Evolutionary conservation across 2,329 filamentous ascomycete genomes (phyloP), one percentile per base, ranked within the genome.

Genomic region (Pyrenochaeta sp.): DNA sequence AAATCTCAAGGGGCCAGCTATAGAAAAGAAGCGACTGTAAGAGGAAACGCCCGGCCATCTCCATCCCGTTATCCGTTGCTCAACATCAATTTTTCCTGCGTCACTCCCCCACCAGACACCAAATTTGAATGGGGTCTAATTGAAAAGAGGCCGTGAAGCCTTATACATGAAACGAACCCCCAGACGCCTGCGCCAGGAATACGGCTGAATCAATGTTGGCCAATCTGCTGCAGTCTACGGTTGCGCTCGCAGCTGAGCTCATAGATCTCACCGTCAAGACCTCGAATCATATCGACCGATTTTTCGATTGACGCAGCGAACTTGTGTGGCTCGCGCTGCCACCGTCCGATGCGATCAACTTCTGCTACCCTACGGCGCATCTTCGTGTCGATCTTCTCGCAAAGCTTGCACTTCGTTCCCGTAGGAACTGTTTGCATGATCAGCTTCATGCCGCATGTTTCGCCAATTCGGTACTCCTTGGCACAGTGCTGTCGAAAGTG

Each of bases 401-500:
- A 98, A 59, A 92, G 83, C 74, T 90, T 91, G 82, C 94, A 98
- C 67, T 86, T 85, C 49, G 85, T 85, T 37, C 75, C 66, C 48
- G 89, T 82, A 54, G 81, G 81, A 60, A 86, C 82, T 21, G 91
- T 93, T 66, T 86, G 81, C 81, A 90, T 92, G 72, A 97, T 88
- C 61, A 97, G 85, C 79, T 92, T 96, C 80, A 97, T 89, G 58
- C 94, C 94, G 79, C 94, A 98, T 32, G 94, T 97, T 82, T 98
- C 94, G 69, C 94, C 94, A 64, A 91, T 97, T 63, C 94, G 90
- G 80, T 96, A 96, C 77, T 97, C 94, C 78, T 92, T 92, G 77
- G 90, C 89, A 84, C 94, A 98, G 75, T 96, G 93, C 77, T 93
- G 86, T 63, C 90, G 88, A 82, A 97, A 97, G 79, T 89, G 90